phyloP scores from a whole-genome alignment of 768 basidiomycete species.

The Leccinellum rugosiceps region DNA sequence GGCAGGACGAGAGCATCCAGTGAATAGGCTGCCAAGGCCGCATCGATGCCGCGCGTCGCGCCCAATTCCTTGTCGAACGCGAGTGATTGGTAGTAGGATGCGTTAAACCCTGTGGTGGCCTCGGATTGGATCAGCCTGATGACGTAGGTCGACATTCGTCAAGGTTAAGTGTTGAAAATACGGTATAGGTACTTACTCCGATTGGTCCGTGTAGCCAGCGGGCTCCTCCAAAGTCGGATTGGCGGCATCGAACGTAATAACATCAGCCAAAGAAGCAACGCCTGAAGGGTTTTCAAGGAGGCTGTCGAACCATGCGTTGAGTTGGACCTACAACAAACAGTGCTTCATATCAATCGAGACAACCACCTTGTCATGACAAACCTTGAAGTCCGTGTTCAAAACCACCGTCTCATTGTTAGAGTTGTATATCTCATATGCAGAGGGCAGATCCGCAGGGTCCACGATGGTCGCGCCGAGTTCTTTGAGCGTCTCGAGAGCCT shows the following conservation, averaged over 20 bases:
- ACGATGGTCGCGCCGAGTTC: conserved; percentile 48
- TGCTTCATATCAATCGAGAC: neutral
- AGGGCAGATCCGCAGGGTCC: conserved; percentile 62
- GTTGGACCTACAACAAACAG: conserved; percentile 40
- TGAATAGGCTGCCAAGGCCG: conserved; percentile 40
- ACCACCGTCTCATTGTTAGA: conserved; percentile 57
- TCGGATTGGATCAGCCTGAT: conserved; percentile 22
- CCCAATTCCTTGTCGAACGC: conserved; percentile 47
- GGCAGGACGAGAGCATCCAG: conserved; percentile 53
- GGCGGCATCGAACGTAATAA: conserved; percentile 53
- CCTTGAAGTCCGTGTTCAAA: conserved; percentile 58
- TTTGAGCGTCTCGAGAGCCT: conserved; percentile 36
- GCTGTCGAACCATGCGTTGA: conserved; percentile 45
- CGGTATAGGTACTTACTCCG: conserved; percentile 31
- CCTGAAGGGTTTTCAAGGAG: conserved; percentile 55
- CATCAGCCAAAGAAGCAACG: conserved; percentile 53
- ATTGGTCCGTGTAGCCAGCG: conserved; percentile 34
- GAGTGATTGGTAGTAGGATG: conserved; percentile 42
- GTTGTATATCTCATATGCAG: conserved; percentile 45
- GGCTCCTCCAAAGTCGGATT: conserved; percentile 48
- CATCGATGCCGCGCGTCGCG: conserved; percentile 52
- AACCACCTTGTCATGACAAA: conserved; percentile 11
- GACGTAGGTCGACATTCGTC: neutral
- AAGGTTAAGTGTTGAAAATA: too few relatives aligned
- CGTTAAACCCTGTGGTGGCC: conserved; percentile 27